Percentiles rank a stretch among this genome's conserved stretches.
These are phyloP conservation scores for Fraxinus nigra DNA, from an alignment of 305 asterid species.

Conservation along the genomic window DNA sequence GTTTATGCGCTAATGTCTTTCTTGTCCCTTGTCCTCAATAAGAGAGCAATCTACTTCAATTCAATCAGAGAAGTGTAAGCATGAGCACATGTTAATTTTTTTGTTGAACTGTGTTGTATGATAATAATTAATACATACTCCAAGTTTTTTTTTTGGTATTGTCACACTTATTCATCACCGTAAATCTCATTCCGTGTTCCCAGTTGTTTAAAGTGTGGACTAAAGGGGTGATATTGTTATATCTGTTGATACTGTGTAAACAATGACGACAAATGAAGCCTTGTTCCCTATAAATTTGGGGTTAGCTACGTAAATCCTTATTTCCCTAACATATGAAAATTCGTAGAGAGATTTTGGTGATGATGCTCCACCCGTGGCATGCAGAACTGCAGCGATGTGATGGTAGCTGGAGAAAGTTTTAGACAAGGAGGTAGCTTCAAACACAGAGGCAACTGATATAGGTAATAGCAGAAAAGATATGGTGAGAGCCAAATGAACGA, in stretches of 20 bases:
- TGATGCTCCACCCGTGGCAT: neutral
- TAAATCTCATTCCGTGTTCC: neutral
- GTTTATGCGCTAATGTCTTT: constrained; percentile 94
- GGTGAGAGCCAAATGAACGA: neutral
- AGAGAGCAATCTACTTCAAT: constrained; percentile 88
- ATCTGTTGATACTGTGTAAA: neutral
- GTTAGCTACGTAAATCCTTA: neutral
- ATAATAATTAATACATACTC: neutral
- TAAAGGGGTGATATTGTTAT: neutral
- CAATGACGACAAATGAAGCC: neutral
- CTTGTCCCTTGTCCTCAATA: constrained; percentile 72
- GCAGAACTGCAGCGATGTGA: neutral
- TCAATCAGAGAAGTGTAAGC: constrained; percentile 96
- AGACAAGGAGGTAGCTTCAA: neutral
- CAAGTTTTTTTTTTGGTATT: neutral
- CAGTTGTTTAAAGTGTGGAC: neutral
- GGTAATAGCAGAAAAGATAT: neutral
- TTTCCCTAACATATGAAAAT: neutral
- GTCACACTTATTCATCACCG: neutral
- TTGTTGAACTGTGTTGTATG: neutral
- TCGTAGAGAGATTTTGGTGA: neutral
- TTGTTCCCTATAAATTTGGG: neutral
- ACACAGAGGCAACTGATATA: neutral
- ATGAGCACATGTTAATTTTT: constrained; percentile 8
- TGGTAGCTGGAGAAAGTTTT: neutral